A percentile compares a stretch with the other conserved stretches of the same genome.
Conservation (phyloP, 2,329 filamentous ascomycete genomes). For the Colletotrichum filicis region DNA sequence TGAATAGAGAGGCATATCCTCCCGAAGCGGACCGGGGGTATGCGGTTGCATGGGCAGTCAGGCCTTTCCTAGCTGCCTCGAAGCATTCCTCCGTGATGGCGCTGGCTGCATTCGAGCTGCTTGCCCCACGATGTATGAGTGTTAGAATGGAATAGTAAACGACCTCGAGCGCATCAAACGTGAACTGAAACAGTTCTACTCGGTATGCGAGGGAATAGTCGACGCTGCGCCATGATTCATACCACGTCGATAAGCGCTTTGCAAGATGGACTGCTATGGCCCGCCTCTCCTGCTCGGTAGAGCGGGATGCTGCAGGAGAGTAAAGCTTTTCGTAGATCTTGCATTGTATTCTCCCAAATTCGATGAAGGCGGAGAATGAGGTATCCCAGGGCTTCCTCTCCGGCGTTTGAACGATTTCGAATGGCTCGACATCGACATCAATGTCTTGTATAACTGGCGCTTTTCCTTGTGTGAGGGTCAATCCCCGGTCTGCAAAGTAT, state of each 20-base stretch:
- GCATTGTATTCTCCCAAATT: constrained; percentile 30
- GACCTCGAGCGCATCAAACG: constrained; percentile 35
- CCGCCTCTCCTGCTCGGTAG: constrained; percentile 6
- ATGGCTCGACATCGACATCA: constrained; percentile 34
- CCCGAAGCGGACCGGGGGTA: constrained; percentile 28
- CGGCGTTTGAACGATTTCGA: constrained; percentile 15
- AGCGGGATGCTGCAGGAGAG: constrained; percentile 12
- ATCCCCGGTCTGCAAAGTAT: constrained; percentile 35
- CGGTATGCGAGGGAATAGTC: constrained; percentile 33
- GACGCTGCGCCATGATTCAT: constrained; percentile 30
- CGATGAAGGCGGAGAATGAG: constrained; percentile 18
- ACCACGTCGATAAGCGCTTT: constrained; percentile 30
- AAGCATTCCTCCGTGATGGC: constrained; percentile 37
- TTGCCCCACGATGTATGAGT: constrained; percentile 34
- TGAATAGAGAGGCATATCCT: constrained; percentile 30
- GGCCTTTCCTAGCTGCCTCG: constrained; percentile 32
- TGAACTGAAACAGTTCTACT: constrained; percentile 31
- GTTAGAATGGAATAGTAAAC: constrained; percentile 38
- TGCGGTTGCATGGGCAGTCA: constrained; percentile 32
- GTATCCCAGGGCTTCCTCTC: constrained; percentile 32
- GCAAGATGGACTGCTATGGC: constrained; percentile 14
- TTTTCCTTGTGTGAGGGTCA: constrained; percentile 35
- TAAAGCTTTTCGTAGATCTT: constrained; percentile 35
- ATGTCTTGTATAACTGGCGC: constrained; percentile 35
- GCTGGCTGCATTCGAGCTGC: constrained; percentile 24